Conservation (phyloP, 257 asterid genomes). For the Nicotiana attenuata region DNA sequence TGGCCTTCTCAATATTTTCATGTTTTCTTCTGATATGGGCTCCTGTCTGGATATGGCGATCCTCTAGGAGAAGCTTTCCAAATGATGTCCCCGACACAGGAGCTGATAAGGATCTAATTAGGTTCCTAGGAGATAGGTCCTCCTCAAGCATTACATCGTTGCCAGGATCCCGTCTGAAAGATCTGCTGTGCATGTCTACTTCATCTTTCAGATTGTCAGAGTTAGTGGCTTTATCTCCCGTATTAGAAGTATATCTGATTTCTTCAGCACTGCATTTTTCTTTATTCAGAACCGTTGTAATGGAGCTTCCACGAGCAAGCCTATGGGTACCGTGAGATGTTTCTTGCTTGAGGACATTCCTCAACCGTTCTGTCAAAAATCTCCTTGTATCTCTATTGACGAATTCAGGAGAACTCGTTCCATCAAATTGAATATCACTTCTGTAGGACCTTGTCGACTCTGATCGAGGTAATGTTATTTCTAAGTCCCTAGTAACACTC, state of each 20-base stretch:
- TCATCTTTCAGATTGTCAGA: conserved; percentile 29
- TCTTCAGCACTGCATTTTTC: conserved; percentile 30
- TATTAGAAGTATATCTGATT: conserved; percentile 25
- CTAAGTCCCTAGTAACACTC: conserved; percentile 60
- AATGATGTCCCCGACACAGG: conserved; percentile 83
- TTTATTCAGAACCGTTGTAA: conserved; percentile 29
- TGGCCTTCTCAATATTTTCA: conserved; percentile 60
- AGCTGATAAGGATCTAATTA: conserved; percentile 83
- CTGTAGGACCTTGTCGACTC: conserved; percentile 79
- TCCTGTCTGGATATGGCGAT: conserved; percentile 65
- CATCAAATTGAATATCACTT: conserved; percentile 57
- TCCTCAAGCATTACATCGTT: conserved; percentile 35
- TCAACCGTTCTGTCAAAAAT: conserved; percentile 69
- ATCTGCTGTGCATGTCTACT: conserved; percentile 44
- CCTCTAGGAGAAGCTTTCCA: conserved; percentile 90
- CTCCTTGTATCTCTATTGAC: conserved; percentile 62
- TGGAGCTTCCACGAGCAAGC: conserved; percentile 40
- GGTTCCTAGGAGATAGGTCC: conserved; percentile 66
- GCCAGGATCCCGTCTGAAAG: conserved; percentile 54
- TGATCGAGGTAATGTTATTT: conserved; percentile 59
- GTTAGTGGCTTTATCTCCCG: conserved; percentile 25
- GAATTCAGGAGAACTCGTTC: conserved; percentile 59
- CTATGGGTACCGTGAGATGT: conserved; percentile 32
- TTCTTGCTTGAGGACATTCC: conserved; percentile 70
- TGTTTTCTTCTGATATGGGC: conserved; percentile 80